Percentiles rank a stretch among this genome's conserved stretches.
Evolutionary conservation across 2,329 filamentous ascomycete species (phyloP).

Genomic region (Clonostachys byssicola): DNA sequence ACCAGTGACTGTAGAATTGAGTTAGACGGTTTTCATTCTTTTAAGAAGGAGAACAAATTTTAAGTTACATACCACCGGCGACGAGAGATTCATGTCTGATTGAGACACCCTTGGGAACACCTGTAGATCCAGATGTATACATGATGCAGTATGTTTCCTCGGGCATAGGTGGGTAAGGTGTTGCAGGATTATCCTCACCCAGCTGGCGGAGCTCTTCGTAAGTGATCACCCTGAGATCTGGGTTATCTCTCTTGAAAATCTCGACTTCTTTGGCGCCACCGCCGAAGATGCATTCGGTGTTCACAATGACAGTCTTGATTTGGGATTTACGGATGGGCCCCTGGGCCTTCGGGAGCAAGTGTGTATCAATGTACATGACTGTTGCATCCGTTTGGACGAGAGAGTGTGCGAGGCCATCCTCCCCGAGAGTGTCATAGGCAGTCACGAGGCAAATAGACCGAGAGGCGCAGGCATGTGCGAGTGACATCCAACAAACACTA

Average conservation of each 20-base stretch:
- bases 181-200: constrained; percentile 65
- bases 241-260: constrained; percentile 50
- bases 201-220: constrained; percentile 51
- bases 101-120: constrained; percentile 82
- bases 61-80: constrained; percentile 54
- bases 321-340: constrained; percentile 51
- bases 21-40: no score
- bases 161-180: constrained; percentile 66
- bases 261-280: constrained; percentile 43
- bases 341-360: constrained; percentile 60
- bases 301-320: constrained; percentile 60
- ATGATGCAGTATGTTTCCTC: constrained; percentile 80
- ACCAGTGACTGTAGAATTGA: constrained; percentile 59
- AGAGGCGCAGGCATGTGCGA: constrained; percentile 72
- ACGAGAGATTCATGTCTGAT: constrained; percentile 78
- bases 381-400: constrained; percentile 75
- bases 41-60: constrained; percentile 32
- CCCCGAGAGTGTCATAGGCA: constrained; percentile 88
- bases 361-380: constrained; percentile 83
- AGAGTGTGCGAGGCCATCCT: constrained; percentile 80
- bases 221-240: constrained; percentile 47
- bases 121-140: constrained; percentile 88
- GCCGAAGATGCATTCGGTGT: constrained; percentile 49
- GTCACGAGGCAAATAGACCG: constrained; percentile 92
- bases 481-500: constrained; percentile 78